Conservation (phyloP, 2,329 filamentous ascomycete species). For the Diplodia sapinea region DNA sequence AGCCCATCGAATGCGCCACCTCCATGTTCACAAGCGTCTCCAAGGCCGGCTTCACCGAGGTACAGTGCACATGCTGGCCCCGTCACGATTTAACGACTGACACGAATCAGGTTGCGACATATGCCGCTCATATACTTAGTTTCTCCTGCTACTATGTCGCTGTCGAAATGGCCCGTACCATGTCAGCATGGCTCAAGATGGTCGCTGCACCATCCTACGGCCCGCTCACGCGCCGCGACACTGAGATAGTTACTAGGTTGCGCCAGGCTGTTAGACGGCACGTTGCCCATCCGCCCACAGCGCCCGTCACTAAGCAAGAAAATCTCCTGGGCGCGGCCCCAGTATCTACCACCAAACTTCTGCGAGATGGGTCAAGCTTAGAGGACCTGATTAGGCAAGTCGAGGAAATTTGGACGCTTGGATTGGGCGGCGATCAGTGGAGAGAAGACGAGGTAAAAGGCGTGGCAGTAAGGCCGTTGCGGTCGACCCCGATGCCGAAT, state of each 20-base stretch:
- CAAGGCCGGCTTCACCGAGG: slow-evolving; percentile 26
- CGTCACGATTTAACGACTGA: too few relatives aligned
- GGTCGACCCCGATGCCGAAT: neutral
- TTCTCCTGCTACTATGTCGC: slow-evolving; percentile 21
- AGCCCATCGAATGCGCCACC: slow-evolving; percentile 5
- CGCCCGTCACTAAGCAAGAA: neutral
- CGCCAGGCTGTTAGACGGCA: slow-evolving; percentile 25
- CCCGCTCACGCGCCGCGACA: slow-evolving; percentile 20
- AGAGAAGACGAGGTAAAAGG: slow-evolving; percentile 17
- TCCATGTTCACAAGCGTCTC: slow-evolving; percentile 21
- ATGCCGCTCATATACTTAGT: slow-evolving; percentile 20
- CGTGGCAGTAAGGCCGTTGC: slow-evolving; percentile 3
- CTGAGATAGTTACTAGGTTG: slow-evolving; percentile 10
- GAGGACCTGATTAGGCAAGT: slow-evolving; percentile 5
- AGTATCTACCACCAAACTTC: neutral
- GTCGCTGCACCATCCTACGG: slow-evolving; percentile 17
- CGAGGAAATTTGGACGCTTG: slow-evolving; percentile 24
- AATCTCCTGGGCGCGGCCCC: slow-evolving; percentile 1
- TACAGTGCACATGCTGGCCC: neutral
- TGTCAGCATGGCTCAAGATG: neutral
- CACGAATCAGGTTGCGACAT: slow-evolving; percentile 15
- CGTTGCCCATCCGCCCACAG: neutral
- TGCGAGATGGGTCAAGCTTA: neutral
- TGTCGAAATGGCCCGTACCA: slow-evolving; percentile 11
- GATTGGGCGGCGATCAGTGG: slow-evolving; percentile 19